Evolutionary conservation across 2,329 filamentous ascomycete species (phyloP).

Genomic region (Hypoxylon sp.): DNA sequence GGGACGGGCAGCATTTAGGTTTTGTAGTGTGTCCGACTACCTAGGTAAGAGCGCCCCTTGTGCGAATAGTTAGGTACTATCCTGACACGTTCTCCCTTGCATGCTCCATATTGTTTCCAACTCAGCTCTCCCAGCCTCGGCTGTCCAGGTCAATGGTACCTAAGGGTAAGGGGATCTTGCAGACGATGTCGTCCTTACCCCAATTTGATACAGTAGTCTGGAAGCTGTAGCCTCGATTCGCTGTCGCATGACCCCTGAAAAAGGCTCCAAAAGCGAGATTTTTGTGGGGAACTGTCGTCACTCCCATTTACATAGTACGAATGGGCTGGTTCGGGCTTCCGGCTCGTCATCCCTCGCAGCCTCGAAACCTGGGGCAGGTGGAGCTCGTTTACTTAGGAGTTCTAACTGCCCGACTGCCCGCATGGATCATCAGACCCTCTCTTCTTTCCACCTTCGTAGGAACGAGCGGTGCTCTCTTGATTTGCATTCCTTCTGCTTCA

Average conservation of each 20-base stretch:
- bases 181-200: conserved; percentile 19
- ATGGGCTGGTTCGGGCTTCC: conserved; percentile 28
- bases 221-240: conserved; percentile 6
- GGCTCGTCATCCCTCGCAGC: conserved; percentile 26
- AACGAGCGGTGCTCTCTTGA: conserved; percentile 6
- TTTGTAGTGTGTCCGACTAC: too few species aligned
- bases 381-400: conserved; percentile 26
- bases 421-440: conserved; percentile 9
- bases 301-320: conserved; percentile 22
- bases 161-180: conserved; percentile 3
- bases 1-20: too few species aligned
- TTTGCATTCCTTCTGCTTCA: not conserved
- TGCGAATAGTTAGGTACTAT: too few species aligned
- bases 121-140: conserved; percentile 2
- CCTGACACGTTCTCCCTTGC: not conserved
- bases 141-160: not conserved
- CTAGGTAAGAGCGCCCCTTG: too few species aligned
- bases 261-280: conserved; percentile 13
- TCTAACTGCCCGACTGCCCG: conserved; percentile 15
- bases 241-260: conserved; percentile 18
- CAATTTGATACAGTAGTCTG: conserved; percentile 6
- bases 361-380: conserved; percentile 40
- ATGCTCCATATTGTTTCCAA: not conserved
- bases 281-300: conserved; percentile 42
- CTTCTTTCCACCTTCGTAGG: conserved; percentile 9